phyloP scores from a whole-genome alignment of 129 eudicot genomes.

The Tagetes erecta region DNA sequence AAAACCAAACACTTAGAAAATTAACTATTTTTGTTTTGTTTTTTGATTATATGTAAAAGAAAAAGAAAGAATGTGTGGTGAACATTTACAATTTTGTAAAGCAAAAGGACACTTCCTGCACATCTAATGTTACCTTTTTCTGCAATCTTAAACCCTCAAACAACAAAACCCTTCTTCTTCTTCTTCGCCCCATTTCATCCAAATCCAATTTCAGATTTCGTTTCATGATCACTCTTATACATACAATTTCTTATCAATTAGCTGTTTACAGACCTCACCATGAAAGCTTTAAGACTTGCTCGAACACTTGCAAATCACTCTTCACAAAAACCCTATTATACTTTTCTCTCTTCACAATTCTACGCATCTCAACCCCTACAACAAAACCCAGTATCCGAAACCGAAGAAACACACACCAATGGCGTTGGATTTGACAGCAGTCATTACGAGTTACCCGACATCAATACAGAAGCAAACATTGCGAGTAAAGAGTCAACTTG shows the following conservation, averaged over 20 bases:
- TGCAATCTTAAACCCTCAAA: constrained; percentile 31
- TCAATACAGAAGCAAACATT: not conserved
- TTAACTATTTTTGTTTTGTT: no score
- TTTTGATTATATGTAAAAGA: no score
- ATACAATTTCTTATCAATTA: no score
- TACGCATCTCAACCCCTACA: constrained; percentile 43
- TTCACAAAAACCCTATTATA: constrained; percentile 31
- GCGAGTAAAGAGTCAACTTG: constrained; percentile 38
- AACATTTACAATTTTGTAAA: not conserved
- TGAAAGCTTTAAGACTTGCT: constrained; percentile 61
- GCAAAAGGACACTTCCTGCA: constrained; percentile 14
- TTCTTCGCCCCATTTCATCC: not conserved
- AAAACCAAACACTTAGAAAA: no score
- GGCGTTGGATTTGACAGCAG: constrained; percentile 64
- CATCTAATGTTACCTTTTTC: not conserved
- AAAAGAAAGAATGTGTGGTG: no score
- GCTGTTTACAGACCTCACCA: constrained; percentile 24
- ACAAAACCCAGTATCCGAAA: constrained; percentile 20
- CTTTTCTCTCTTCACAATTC: constrained; percentile 30
- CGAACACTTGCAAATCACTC: constrained; percentile 21
- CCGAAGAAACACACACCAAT: constrained; percentile 15
- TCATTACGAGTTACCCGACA: constrained; percentile 47
- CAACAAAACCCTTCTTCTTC: constrained; percentile 30
- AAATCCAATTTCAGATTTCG: constrained; percentile 14
- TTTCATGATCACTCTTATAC: not conserved